These are phyloP conservation scores for thale cress (Arabidopsis thaliana) DNA, from an alignment of 345 rosid genomes.

Conservation along the genomic window TAIR10.1 NC_003071.7:9526001-9526500, in stretches of 20 bases:
- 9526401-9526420: slow-evolving; percentile 18
- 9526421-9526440: slow-evolving; percentile 24
- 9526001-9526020: no score
- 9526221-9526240: slow-evolving; percentile 8
- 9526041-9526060: background rate
- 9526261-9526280: slow-evolving; percentile 40
- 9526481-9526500: slow-evolving; percentile 62
- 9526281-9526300: slow-evolving; percentile 30
- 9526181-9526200: slow-evolving; percentile 8
- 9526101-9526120: background rate
- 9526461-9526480: slow-evolving; percentile 33
- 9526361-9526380: slow-evolving; percentile 1
- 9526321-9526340: slow-evolving; percentile 28
- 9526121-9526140: background rate
- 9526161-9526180: background rate
- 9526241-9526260: slow-evolving; percentile 8
- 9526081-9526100: background rate
- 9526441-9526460: slow-evolving; percentile 26
- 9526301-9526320: slow-evolving; percentile 40
- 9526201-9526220: background rate
- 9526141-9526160: background rate
- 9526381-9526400: slow-evolving; percentile 29
- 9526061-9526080: background rate
- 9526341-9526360: slow-evolving; percentile 24
- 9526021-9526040: background rate